A percentile compares a stretch with the other conserved stretches of the same genome.
Conservation (phyloP, 2,329 filamentous ascomycete species). For the Bipolaris victoriae region DNA sequence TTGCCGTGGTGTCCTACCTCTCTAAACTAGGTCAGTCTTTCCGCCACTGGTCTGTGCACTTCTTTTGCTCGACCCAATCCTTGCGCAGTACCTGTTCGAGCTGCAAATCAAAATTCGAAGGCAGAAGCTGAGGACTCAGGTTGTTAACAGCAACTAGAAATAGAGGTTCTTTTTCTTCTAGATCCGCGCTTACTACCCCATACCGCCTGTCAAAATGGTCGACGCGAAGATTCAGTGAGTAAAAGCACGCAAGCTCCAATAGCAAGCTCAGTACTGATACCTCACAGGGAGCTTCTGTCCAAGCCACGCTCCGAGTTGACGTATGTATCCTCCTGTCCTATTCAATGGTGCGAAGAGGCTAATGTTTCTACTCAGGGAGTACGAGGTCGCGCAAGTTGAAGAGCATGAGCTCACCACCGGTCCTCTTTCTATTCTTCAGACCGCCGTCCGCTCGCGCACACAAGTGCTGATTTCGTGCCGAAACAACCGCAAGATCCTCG, state of each 20-base stretch:
- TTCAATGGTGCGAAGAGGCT: constrained; percentile 18
- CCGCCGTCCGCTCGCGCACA: constrained; percentile 89
- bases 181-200: not conserved
- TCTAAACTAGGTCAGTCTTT: constrained; percentile 28
- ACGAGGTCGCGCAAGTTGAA: constrained; percentile 83
- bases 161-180: not conserved
- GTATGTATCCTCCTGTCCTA: constrained; percentile 60
- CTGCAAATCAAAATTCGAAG: constrained; percentile 23
- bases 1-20: constrained; percentile 37
- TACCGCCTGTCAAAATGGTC: constrained; percentile 29
- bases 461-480: constrained; percentile 97
- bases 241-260: not conserved
- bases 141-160: constrained; percentile 29
- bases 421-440: constrained; percentile 92
- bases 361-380: constrained; percentile 67
- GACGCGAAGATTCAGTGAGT: constrained; percentile 55
- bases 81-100: constrained; percentile 17
- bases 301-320: constrained; percentile 92
- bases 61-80: constrained; percentile 18
- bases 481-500: constrained; percentile 97
- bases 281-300: constrained; percentile 78
- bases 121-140: constrained; percentile 26
- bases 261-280: constrained; percentile 29
- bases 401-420: constrained; percentile 81
- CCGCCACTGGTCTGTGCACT: constrained; percentile 30